Evolutionary conservation across 768 basidiomycete genomes (phyloP).

Genomic region (Naganishia onofrii): DNA sequence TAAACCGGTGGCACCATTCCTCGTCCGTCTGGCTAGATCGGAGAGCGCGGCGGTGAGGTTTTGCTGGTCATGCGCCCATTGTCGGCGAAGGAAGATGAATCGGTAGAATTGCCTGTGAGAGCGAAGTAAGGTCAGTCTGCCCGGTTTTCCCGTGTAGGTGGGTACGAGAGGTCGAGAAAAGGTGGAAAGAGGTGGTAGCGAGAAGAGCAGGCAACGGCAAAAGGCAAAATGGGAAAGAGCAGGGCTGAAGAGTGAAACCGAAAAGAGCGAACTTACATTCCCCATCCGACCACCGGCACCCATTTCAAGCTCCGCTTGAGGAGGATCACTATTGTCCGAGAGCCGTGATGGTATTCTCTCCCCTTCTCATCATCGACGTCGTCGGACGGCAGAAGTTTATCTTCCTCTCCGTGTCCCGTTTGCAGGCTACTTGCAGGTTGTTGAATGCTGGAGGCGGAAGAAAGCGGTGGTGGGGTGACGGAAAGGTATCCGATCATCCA

Average conservation of each 20-base stretch:
- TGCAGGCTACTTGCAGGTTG: background rate
- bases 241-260: background rate
- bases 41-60: constrained; percentile 67
- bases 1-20: constrained; percentile 54
- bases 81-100: constrained; percentile 88
- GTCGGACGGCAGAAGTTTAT: background rate
- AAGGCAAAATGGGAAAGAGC: no score
- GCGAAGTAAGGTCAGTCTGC: background rate
- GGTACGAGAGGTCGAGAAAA: no score
- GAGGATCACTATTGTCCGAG: constrained; percentile 79
- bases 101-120: constrained; percentile 80
- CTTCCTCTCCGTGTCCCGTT: background rate
- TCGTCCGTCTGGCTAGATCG: constrained; percentile 59
- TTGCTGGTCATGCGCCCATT: constrained; percentile 79
- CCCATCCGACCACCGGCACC: constrained; percentile 85
- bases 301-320: constrained; percentile 85
- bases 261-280: constrained; percentile 52
- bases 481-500: constrained; percentile 53
- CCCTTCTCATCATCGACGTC: background rate
- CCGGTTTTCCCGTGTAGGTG: no score
- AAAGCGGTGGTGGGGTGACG: constrained; percentile 27
- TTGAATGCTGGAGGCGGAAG: constrained; percentile 15
- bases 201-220: no score
- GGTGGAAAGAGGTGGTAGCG: no score
- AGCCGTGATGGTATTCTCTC: constrained; percentile 34